Percentiles rank a stretch among this genome's conserved stretches.
These are phyloP conservation scores for Sindora glabra DNA, from an alignment of 306 rosid genomes.

Conservation along the genomic window DNA sequence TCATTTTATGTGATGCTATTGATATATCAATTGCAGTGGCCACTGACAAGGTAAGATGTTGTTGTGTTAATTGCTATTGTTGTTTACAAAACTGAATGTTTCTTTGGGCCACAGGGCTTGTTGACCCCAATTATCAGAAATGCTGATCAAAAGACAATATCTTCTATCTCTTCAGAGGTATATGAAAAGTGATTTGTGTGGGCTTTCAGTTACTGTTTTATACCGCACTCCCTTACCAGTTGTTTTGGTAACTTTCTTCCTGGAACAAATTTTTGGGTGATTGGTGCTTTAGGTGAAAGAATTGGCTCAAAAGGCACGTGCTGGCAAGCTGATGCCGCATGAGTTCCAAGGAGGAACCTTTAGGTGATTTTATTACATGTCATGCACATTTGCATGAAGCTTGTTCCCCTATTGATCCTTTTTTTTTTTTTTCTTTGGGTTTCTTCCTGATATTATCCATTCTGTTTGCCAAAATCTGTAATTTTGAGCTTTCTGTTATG, in stretches of 20 bases:
- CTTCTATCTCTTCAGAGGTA: conserved; percentile 87
- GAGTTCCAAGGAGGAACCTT: conserved; percentile 97
- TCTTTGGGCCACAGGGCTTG: conserved; percentile 61
- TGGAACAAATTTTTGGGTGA: not conserved
- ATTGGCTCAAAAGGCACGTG: conserved; percentile 83
- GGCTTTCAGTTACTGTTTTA: conserved; percentile 5
- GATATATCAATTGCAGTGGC: conserved; percentile 98
- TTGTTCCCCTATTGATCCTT: too few species aligned
- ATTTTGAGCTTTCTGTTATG: conserved; percentile 7
- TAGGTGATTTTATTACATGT: conserved; percentile 49
- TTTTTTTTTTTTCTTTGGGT: too few species aligned
- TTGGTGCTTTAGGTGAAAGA: conserved; percentile 63
- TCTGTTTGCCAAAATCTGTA: conserved; percentile 7
- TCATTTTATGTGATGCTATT: conserved; percentile 44
- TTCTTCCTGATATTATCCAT: not conserved
- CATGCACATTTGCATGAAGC: not conserved
- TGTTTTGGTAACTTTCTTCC: conserved; percentile 8
- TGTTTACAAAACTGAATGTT: conserved; percentile 13
- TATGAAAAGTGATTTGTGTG: not conserved
- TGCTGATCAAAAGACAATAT: conserved; percentile 89
- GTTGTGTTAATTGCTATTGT: conserved; percentile 11
- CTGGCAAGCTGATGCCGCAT: conserved; percentile 77
- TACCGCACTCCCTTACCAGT: not conserved
- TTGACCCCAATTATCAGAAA: conserved; percentile 91
- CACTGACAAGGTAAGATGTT: conserved; percentile 73